Percentiles rank a stretch among this genome's conserved stretches.
phyloP scores from a whole-genome alignment of 805 yeast species.

The Myxozyma nipponensis region DNA sequence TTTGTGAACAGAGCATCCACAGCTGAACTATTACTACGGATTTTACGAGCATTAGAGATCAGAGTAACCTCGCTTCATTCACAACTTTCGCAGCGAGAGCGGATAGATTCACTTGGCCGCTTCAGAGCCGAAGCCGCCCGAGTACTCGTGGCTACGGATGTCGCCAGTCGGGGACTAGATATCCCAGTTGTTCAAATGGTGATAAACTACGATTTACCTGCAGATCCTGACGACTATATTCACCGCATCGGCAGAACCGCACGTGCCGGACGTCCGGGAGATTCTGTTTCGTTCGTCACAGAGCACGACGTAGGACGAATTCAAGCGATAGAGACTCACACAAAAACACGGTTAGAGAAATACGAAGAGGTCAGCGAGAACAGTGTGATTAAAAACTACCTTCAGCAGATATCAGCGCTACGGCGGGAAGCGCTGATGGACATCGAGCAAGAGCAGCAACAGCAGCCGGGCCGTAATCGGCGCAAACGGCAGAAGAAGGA shows the following conservation, averaged over 20 bases:
- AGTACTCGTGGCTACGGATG: conserved; percentile 91
- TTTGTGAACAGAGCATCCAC: conserved; percentile 89
- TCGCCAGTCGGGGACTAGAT: conserved; percentile 95
- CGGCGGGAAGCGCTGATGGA: conserved; percentile 88
- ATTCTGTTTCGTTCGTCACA: conserved; percentile 73
- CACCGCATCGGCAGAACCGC: conserved; percentile 99
- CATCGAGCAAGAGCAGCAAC: conserved; percentile 62
- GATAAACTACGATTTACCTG: conserved; percentile 87
- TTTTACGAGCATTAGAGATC: conserved; percentile 66
- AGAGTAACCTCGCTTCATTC: conserved; percentile 90
- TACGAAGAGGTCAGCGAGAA: conserved; percentile 71
- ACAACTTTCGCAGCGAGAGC: conserved; percentile 87
- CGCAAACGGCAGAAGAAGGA: background rate
- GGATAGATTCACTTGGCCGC: conserved; percentile 86
- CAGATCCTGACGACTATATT: conserved; percentile 92
- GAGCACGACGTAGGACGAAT: conserved; percentile 81
- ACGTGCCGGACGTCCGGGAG: conserved; percentile 91
- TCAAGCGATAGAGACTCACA: conserved; percentile 80
- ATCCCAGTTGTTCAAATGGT: conserved; percentile 90
- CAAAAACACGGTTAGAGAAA: conserved; percentile 73
- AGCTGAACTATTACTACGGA: conserved; percentile 81
- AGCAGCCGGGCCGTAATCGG: background rate
- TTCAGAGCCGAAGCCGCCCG: conserved; percentile 94
- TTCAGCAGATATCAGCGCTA: conserved; percentile 70
- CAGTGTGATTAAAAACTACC: conserved; percentile 65